Evolutionary conservation across 768 basidiomycete genomes (phyloP).

Genomic region (Termitomyces sp.): DNA sequence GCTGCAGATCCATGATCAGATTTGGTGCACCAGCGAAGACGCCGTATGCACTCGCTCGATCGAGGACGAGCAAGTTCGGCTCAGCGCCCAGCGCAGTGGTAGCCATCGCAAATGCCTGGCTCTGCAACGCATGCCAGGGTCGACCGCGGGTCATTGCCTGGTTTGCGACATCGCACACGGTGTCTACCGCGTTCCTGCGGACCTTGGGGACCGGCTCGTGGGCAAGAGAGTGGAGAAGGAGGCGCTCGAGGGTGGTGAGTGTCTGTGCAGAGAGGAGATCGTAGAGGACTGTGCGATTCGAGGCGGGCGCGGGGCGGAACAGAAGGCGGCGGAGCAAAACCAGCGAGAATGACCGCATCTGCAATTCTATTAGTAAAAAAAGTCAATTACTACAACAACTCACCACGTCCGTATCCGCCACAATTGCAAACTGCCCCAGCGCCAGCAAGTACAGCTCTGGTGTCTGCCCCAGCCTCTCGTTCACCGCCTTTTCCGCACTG

Average conservation of each 20-base stretch:
- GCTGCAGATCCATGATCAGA: constrained; percentile 70
- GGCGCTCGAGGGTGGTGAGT: constrained; percentile 61
- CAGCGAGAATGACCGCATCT: constrained; percentile 59
- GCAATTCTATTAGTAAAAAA: background rate
- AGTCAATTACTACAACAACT: constrained; percentile 19
- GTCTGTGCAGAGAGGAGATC: constrained; percentile 69
- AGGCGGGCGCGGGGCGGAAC: constrained; percentile 49
- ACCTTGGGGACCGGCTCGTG: constrained; percentile 57
- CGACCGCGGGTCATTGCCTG: constrained; percentile 69
- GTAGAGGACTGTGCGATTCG: constrained; percentile 48
- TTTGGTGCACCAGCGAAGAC: constrained; percentile 73
- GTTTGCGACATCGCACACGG: constrained; percentile 70
- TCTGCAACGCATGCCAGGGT: constrained; percentile 80
- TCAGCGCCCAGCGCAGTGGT: constrained; percentile 11
- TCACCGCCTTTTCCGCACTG: constrained; percentile 77
- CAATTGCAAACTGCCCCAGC: constrained; percentile 71
- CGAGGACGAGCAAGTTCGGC: constrained; percentile 14
- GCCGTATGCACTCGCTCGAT: constrained; percentile 56
- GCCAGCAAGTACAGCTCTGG: constrained; percentile 79
- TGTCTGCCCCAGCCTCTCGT: constrained; percentile 70
- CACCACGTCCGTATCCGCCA: constrained; percentile 76
- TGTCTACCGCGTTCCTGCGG: constrained; percentile 67
- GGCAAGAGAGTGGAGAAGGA: constrained; percentile 63
- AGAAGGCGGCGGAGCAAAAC: constrained; percentile 76
- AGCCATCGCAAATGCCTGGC: constrained; percentile 66